Conservation (phyloP, 1,139 yeast genomes). For the Geotrichum citri-aurantii region DNA sequence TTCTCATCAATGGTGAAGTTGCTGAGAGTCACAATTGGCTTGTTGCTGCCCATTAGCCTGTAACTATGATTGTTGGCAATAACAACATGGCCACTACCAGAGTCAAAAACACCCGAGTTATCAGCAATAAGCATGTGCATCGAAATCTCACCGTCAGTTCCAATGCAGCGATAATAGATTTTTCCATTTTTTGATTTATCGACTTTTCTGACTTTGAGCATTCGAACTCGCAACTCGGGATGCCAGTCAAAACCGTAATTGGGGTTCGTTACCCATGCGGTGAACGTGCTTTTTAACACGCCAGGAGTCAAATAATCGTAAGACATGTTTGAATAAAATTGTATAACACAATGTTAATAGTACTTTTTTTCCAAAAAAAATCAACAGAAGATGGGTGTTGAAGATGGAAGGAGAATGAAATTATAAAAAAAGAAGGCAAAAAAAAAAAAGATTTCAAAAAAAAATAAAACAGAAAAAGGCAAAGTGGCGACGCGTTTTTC, state of each 20-base stretch:
- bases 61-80: neutral
- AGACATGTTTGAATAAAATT: slow-evolving; percentile 6
- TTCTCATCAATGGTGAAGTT: neutral
- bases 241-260: neutral
- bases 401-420: neutral
- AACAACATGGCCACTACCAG: neutral
- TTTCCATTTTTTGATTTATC: neutral
- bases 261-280: neutral
- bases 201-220: neutral
- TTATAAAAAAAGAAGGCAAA: neutral
- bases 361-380: too few species aligned
- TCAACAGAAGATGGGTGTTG: neutral
- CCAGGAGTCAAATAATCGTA: slow-evolving; percentile 10
- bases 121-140: neutral
- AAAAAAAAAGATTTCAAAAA: neutral
- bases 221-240: neutral
- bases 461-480: neutral
- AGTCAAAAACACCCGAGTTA: neutral
- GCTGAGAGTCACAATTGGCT: neutral
- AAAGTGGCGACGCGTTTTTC: slow-evolving; percentile 8
- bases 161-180: neutral
- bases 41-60: neutral
- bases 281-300: neutral
- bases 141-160: slow-evolving; percentile 12
- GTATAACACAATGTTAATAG: neutral